Evolutionary conservation across 2,329 filamentous ascomycete species (phyloP), one percentile per base, ranked within the genome.

Genomic region (Xylaria sp.): DNA sequence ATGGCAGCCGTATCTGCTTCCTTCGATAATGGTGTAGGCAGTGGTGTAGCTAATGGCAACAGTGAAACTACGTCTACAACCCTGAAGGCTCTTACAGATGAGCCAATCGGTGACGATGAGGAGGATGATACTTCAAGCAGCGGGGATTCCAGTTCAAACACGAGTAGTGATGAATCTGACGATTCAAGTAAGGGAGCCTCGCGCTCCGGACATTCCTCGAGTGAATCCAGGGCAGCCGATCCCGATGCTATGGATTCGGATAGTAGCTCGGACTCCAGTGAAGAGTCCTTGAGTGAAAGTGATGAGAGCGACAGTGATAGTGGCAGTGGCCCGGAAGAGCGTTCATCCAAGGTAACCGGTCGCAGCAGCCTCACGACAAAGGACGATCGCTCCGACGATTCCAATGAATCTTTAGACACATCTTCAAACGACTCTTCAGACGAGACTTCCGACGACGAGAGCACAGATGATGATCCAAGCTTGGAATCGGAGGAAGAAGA

Each of bases 1-100:
- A 76, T 78, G 71, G 77, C 72, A 12, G 70, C 69, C 11, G 70
- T 74, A 14, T 74, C 75, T 17, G 69, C 72, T 14, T 73, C 72
- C 17, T 71, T 73, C n/a, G 67, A 66, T 4, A 64, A 63, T 21
- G 57, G 33, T 12, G 75, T 73, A 58, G n/a, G n/a, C n/a, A 31
- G 5, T 31, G 5, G 5, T 31, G 4, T 31, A 31, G 28, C 59
- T 1, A 70, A 69, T 35, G 67, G 71, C 2, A 70, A 73, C 47
- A 74, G 67, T 28, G 65, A 71, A 38, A 63, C 61, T 14, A 71
- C 66, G 17, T 70, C 71, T n/a, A 56, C 63, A 19, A 69, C 62
- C 4, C 45, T 69, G 11, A 72, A 70, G 31, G 55, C 52, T 14
- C 58, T 50, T 40, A 52, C 58, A 12, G 55, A 63, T 25, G 64